Base-by-base conservation (phyloP, 768 basidiomycete species). In the Rhizopogon vinicolor region DNA sequence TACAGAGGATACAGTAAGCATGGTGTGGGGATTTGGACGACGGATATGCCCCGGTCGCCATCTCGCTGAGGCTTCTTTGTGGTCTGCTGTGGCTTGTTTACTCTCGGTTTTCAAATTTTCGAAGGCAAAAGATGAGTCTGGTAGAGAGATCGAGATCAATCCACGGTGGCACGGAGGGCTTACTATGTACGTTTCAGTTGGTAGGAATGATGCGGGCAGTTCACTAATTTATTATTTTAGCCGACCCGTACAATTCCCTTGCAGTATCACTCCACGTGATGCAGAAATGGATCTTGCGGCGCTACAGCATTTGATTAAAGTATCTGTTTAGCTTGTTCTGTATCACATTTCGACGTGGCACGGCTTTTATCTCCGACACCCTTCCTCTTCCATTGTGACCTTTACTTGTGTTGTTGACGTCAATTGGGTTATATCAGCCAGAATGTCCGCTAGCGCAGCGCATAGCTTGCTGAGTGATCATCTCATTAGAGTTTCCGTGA, bases 1-100 rank as follows among this genome's bases (percentile, higher is more conserved):
- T 12, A 51, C 33, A 12, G 33, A 56, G 13, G 55, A 51, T 25
- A 44, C 41, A 10, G 54, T 29, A 9, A 22, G 31, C n/a, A 5
- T 45, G n/a, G 48, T 49, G 18, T 61, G 59, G 31, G 72, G 76
- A 3, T 77, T 75, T 55, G 76, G 75, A 35, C 60, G 75, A 46
- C 65, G 74, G 31, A 68, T 73, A 18, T 76, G 74, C 53, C 74
- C 68, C 0, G 72, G 71, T 2, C 70, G 69, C 62, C 71, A 70
- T 40, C 65, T 74, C 14, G 74, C 74, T 3, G 62, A 63, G 42
- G 70, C 68, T 51, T 71, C 69, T 0, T 41, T 73, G 16, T 74
- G 70, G 58, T 43, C 54, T 16, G 28, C 52, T 7, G 51, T 58
- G 6, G 58, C 41, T 4, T 14, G 41, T 13, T 13, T 52, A 13